Base-by-base conservation (phyloP, 345 rosid species). In the Microcos paniculata region DNA sequence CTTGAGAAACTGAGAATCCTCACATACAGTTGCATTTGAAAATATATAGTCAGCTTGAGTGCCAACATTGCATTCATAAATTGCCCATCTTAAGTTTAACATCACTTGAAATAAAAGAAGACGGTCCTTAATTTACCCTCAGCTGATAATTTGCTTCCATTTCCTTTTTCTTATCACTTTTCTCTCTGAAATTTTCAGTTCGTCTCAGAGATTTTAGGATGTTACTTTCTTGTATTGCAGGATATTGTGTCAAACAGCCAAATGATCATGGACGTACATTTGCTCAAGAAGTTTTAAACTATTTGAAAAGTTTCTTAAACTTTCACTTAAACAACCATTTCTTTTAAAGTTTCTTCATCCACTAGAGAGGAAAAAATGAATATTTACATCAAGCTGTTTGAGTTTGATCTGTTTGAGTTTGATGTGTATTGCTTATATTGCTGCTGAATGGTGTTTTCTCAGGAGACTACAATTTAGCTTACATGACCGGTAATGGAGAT, bases 11-110 rank as follows among this genome's bases (percentile, higher is more conserved):
- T 57, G 67, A 71, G 48, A 11, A 38, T 71, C 51, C 51, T 28
- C 16, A 1, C 58, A 69, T 49, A 1, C 35, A 23, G 53, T 42
- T 21, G 43, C 52, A 42, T 67, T 67, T 46, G 3, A 46, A 48
- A 28, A 48, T n/a, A 67, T 26, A 67, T 67, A 12, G 31, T 67
- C 71, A 67, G 71, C 71, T 67, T 46, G 38, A 45, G 46, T 67
- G 45, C 53, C 55, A 66, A 66, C 38, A 15, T 24, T 18, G 26
- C 24, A 68, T 68, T 28, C 38, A 46, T 4, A 46, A 46, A 21
- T 68, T 68, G 56, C 40, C 46, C 57, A 68, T 48, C 72, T n/a
- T 28, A 46, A 46, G 56, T 48, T 28, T 46, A 48, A 68, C 72
- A 68, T 68, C 38, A 68, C 0, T 16, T 3, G 33, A 67, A 71